phyloP scores from a whole-genome alignment of 768 basidiomycete genomes.

The Suillus discolor region DNA sequence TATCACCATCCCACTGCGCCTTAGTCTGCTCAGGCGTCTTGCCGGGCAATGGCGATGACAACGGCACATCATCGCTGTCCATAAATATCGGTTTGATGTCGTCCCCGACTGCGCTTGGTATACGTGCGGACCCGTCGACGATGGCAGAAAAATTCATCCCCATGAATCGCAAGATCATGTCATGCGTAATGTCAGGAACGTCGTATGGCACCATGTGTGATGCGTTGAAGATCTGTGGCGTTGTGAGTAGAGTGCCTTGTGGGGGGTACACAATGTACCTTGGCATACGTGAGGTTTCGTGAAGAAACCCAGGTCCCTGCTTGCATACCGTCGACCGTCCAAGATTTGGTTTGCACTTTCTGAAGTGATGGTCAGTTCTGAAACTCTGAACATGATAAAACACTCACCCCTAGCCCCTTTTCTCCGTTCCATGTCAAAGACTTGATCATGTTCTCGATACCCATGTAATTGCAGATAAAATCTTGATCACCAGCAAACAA shows the following conservation, averaged over 20 bases:
- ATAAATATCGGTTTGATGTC: constrained; percentile 66
- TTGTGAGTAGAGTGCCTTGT: constrained; percentile 5
- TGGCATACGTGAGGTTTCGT: constrained; percentile 91
- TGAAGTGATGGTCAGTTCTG: constrained; percentile 26
- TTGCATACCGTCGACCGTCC: constrained; percentile 71
- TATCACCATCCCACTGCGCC: constrained; percentile 88
- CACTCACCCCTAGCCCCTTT: constrained; percentile 74
- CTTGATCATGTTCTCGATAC: constrained; percentile 84
- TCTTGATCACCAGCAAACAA: constrained; percentile 97
- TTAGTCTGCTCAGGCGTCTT: constrained; percentile 79
- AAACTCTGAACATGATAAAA: constrained; percentile 29
- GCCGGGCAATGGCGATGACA: constrained; percentile 37
- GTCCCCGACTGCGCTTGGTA: constrained; percentile 80
- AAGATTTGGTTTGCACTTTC: constrained; percentile 73
- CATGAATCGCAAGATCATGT: constrained; percentile 99
- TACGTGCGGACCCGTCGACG: constrained; percentile 75
- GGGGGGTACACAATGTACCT: constrained; percentile 46
- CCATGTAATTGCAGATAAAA: constrained; percentile 91
- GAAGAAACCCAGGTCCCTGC: constrained; percentile 93
- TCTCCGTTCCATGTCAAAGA: constrained; percentile 84
- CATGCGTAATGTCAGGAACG: constrained; percentile 84
- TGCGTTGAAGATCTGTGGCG: constrained; percentile 78
- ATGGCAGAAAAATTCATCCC: constrained; percentile 84
- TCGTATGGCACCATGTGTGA: constrained; percentile 97
- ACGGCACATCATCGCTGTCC: constrained; percentile 43